These are phyloP conservation scores for Allium sativum DNA, from an alignment of 106 monocot species.

Conservation along the genomic window DNA sequence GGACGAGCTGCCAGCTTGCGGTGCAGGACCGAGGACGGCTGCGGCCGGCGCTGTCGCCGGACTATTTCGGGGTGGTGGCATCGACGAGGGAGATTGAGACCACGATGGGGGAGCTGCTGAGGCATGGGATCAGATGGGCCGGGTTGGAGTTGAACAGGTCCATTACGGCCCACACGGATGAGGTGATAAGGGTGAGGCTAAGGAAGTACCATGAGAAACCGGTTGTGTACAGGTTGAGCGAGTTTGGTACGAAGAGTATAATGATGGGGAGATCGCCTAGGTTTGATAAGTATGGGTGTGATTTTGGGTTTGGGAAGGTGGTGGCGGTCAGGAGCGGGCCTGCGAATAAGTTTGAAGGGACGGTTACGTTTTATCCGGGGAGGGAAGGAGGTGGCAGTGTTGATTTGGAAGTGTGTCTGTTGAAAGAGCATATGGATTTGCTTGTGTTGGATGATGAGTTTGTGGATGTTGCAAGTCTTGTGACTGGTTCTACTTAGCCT, in stretches of 20 bases:
- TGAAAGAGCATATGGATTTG: slow-evolving; percentile 26
- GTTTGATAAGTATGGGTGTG: slow-evolving; percentile 47
- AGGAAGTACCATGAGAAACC: slow-evolving; percentile 22
- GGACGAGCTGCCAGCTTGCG: slow-evolving; percentile 23
- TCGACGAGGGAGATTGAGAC: slow-evolving; percentile 9
- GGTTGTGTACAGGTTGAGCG: slow-evolving; percentile 10
- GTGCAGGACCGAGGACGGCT: slow-evolving; percentile 40
- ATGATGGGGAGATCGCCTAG: slow-evolving; percentile 40
- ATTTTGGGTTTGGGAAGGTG: slow-evolving; percentile 49
- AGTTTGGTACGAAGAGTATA: slow-evolving; percentile 14
- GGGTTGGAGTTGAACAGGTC: slow-evolving; percentile 17
- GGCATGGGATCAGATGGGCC: slow-evolving; percentile 44
- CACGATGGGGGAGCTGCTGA: slow-evolving; percentile 39
- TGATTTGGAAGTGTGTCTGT: slow-evolving; percentile 45
- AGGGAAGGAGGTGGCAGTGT: slow-evolving; percentile 35
- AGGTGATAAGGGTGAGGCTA: slow-evolving; percentile 15
- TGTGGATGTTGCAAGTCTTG: slow-evolving; percentile 17
- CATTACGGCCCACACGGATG: slow-evolving; percentile 30
- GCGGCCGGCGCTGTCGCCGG: slow-evolving; percentile 29
- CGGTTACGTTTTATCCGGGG: slow-evolving; percentile 35
- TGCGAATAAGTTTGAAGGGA: slow-evolving; percentile 43
- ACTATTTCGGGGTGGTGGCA: slow-evolving; percentile 69
- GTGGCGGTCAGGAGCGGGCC: slow-evolving; percentile 23
- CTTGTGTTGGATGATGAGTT: slow-evolving; percentile 30
- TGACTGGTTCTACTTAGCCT: too few relatives aligned